Evolutionary conservation across 2,329 filamentous ascomycete species (phyloP).

Genomic region (Alternaria sp.): DNA sequence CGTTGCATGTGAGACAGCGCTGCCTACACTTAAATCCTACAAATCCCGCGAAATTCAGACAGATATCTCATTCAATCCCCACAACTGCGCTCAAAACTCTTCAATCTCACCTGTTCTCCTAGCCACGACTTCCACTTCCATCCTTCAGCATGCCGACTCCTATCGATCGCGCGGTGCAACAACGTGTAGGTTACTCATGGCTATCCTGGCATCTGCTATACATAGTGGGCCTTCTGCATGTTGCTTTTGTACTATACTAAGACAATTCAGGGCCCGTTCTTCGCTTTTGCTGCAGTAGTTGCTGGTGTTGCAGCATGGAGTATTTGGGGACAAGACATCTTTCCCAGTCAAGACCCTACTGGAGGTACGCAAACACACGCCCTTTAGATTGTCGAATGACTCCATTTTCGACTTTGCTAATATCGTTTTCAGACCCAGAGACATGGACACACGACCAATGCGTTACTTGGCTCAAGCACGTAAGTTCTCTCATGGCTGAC

Average conservation of each 20-base stretch:
- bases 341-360: conserved; percentile 81
- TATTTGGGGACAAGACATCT: conserved; percentile 87
- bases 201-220: conserved; percentile 33
- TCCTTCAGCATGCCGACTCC: conserved; percentile 57
- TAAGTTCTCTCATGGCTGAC: conserved; percentile 59
- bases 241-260: conserved; percentile 9
- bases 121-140: background rate
- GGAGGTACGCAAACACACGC: conserved; percentile 65
- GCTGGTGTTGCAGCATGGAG: conserved; percentile 83
- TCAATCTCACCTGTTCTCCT: background rate
- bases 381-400: background rate
- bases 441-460: conserved; percentile 84
- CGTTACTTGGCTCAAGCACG: conserved; percentile 79
- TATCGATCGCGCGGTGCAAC: conserved; percentile 58
- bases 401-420: background rate
- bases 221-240: conserved; percentile 27
- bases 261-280: conserved; percentile 43
- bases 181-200: conserved; percentile 49
- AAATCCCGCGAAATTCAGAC: background rate
- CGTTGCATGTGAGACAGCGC: conserved; percentile 18
- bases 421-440: conserved; percentile 62
- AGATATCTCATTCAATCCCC: background rate
- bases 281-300: conserved; percentile 77
- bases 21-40: conserved; percentile 15
- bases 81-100: background rate